Base-by-base conservation (phyloP, 306 rosid species). In the Vigna unguiculata region DNA sequence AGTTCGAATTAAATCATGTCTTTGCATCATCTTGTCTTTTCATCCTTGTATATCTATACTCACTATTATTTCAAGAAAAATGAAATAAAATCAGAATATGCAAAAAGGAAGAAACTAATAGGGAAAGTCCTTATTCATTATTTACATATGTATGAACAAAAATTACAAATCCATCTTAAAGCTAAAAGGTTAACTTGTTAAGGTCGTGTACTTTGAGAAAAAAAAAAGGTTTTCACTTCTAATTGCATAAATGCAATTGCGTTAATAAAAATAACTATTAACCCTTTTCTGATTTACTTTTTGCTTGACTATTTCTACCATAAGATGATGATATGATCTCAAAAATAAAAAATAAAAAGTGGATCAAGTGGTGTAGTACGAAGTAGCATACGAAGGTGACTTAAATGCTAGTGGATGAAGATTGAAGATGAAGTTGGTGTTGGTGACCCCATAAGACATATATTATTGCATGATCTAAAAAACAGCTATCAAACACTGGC, bases 401-500 rank as follows among this genome's bases (percentile, higher is more conserved):
- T 69, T 64, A 45, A 24, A 10, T 78, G 48, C 2, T 36, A 69
- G 81, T 55, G 82, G 69, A 84, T 70, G 45, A 75, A 25, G 66
- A 62, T 30, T 74, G 49, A 57, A 57, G 76, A 40, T 40, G 13
- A 74, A 45, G 76, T 75, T 58, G 72, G 66, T 81, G 52, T 68
- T 25, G 65, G 46, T 58, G 82, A 67, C 20, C 67, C 58, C 61
- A 77, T 30, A 41, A 40, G 38, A 20, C 20, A 63, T 32, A 66
- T 20, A 63, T 63, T 59, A 71, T 71, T 66, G 76, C 82, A 74
- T 82, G 59, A 70, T 69, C 53, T 57, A 48, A 71, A 40, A 80
- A 84, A 81, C 85, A 88, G 82, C 85, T 80, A 83, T 83, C 79
- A 73, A 78, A 73, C 83, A 89, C 63, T 67, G 64, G 72, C 54